Percentiles rank a stretch among this genome's conserved stretches.
These are phyloP conservation scores for Tetrastigma voinierianum DNA, from an alignment of 164 flowering plant species.

Conservation along the genomic window DNA sequence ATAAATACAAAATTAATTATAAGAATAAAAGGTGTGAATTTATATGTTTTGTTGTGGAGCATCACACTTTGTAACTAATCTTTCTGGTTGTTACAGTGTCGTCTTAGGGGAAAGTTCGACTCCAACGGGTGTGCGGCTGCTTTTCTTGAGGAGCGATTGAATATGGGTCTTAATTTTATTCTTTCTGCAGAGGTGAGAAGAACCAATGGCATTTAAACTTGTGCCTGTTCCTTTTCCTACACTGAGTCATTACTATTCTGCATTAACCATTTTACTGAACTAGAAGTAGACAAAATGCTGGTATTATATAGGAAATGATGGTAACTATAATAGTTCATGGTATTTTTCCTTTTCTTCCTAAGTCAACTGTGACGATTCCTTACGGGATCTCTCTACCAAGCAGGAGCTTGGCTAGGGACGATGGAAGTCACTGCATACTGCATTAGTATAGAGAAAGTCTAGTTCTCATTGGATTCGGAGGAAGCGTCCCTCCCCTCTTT, in stretches of 20 bases:
- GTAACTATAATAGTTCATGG: not conserved
- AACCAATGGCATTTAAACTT: not conserved
- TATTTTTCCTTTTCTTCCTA: not conserved
- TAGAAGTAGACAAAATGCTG: not conserved
- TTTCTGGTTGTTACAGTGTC: constrained; percentile 53
- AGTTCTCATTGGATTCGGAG: too few relatives aligned
- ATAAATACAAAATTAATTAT: too few relatives aligned
- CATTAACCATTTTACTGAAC: not conserved
- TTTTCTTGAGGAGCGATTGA: constrained; percentile 81
- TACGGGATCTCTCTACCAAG: not conserved
- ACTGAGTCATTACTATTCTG: not conserved
- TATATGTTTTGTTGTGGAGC: too few relatives aligned
- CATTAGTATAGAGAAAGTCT: not conserved
- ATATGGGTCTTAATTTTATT: constrained; percentile 82
- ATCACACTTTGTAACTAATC: not conserved
- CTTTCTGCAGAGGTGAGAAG: constrained; percentile 97
- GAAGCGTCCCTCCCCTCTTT: too few relatives aligned
- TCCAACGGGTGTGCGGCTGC: constrained; percentile 79
- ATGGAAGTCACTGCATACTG: not conserved
- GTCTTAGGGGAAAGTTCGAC: constrained; percentile 91
- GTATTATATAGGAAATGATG: not conserved
- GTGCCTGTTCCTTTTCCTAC: not conserved
- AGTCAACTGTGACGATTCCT: not conserved
- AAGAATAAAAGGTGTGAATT: too few relatives aligned
- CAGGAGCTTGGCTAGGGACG: not conserved